Conservation (phyloP, 306 rosid species). For the Glycine latifolia region DNA sequence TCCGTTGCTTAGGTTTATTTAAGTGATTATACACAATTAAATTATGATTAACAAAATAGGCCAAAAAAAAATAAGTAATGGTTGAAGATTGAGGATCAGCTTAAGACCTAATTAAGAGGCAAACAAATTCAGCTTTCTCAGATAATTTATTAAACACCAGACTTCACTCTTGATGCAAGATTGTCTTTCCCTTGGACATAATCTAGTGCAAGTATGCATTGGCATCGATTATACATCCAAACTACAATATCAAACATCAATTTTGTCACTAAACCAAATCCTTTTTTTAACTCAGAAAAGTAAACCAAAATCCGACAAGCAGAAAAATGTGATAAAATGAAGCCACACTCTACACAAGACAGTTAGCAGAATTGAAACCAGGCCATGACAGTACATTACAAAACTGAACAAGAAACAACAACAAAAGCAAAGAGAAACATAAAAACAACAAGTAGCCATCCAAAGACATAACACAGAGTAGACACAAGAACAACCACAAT, state of each 20-base stretch:
- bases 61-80: no score
- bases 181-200: no score
- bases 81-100: no score
- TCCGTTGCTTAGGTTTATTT: not conserved
- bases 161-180: no score
- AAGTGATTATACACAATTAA: not conserved
- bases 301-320: not conserved
- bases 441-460: conserved; percentile 36
- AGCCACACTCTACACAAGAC: conserved; percentile 29
- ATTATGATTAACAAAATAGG: conserved; percentile 10
- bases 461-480: conserved; percentile 19
- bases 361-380: not conserved
- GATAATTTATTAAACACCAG: no score
- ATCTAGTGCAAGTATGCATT: not conserved
- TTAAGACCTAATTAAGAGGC: no score
- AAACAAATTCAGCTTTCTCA: no score
- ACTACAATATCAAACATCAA: not conserved
- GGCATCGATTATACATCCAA: not conserved
- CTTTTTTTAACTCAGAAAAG: not conserved
- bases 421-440: conserved; percentile 36
- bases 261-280: conserved; percentile 3
- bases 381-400: conserved; percentile 22
- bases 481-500: conserved; percentile 51
- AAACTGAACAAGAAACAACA: conserved; percentile 37
- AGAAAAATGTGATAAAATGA: conserved; percentile 25